Conservation (phyloP, 352 stramenopile species). For the Globisporangium spinosum region DNA sequence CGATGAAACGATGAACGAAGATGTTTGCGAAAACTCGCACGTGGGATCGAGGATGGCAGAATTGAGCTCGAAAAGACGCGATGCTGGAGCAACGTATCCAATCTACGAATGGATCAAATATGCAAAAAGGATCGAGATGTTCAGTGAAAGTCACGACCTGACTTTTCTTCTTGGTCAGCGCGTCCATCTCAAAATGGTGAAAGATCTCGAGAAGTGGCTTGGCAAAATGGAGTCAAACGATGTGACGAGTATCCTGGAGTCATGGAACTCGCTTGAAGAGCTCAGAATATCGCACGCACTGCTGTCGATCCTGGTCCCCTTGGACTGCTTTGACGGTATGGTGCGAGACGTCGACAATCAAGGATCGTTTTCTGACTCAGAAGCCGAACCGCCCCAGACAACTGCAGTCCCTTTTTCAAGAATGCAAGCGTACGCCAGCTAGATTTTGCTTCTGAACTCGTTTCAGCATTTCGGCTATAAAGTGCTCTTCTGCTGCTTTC, state of each 20-base stretch:
- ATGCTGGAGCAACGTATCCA: not conserved
- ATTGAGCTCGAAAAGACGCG: not conserved
- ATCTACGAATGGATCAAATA: constrained; percentile 28
- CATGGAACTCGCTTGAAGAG: constrained; percentile 32
- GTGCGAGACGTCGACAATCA: constrained; percentile 30
- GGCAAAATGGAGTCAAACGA: constrained; percentile 57
- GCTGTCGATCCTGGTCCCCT: constrained; percentile 20
- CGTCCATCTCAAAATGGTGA: constrained; percentile 39
- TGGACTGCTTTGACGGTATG: constrained; percentile 35
- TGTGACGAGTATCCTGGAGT: constrained; percentile 47
- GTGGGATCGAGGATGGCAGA: not conserved
- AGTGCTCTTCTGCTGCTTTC: constrained; percentile 34
- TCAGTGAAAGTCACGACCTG: constrained; percentile 63
- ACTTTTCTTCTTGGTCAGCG: constrained; percentile 49
- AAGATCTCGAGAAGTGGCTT: constrained; percentile 53
- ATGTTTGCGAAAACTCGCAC: not conserved
- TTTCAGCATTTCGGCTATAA: constrained; percentile 60
- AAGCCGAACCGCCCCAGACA: constrained; percentile 18
- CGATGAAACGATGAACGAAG: not conserved
- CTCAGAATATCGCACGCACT: constrained; percentile 32
- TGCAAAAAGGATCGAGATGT: constrained; percentile 45
- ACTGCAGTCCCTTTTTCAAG: constrained; percentile 25
- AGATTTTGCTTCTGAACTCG: constrained; percentile 49
- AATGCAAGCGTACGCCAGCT: constrained; percentile 43
- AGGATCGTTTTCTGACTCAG: constrained; percentile 8